phyloP scores from a whole-genome alignment of 352 stramenopile species.

The Pythium dissimile region DNA sequence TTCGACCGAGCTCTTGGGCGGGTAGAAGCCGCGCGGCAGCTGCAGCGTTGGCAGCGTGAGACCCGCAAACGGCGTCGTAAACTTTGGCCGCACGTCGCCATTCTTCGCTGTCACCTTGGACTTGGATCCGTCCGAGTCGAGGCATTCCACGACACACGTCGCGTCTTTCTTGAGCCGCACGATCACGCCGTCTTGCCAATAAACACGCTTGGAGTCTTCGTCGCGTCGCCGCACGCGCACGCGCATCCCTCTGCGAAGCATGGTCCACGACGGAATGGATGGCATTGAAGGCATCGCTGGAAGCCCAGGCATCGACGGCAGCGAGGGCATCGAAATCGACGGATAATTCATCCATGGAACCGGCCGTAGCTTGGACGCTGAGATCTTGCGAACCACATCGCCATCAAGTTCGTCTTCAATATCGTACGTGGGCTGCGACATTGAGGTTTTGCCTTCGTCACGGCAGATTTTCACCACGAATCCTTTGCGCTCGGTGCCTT shows the following conservation, averaged over 20 bases:
- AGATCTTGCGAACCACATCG: conserved; percentile 35
- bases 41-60: conserved; percentile 23
- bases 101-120: conserved; percentile 47
- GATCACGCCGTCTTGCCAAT: conserved; percentile 49
- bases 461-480: conserved; percentile 53
- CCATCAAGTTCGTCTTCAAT: conserved; percentile 55
- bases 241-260: conserved; percentile 45
- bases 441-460: conserved; percentile 13
- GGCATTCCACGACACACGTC: conserved; percentile 44
- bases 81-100: conserved; percentile 36
- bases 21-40: conserved; percentile 26
- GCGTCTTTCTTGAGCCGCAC: conserved; percentile 42
- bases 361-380: conserved; percentile 34
- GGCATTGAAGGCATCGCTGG: conserved; percentile 17
- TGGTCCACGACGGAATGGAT: conserved; percentile 19
- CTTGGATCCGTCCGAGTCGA: conserved; percentile 26
- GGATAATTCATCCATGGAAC: conserved; percentile 48
- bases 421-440: conserved; percentile 26
- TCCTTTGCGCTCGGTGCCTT: conserved; percentile 44
- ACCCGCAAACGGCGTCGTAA: conserved; percentile 34
- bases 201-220: conserved; percentile 3
- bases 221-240: conserved; percentile 42
- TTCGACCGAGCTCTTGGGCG: conserved; percentile 47
- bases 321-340: conserved; percentile 6
- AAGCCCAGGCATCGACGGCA: conserved; percentile 15